Base-by-base conservation (phyloP, 2,329 filamentous ascomycete species). In the Rhynchosporium agropyri region DNA sequence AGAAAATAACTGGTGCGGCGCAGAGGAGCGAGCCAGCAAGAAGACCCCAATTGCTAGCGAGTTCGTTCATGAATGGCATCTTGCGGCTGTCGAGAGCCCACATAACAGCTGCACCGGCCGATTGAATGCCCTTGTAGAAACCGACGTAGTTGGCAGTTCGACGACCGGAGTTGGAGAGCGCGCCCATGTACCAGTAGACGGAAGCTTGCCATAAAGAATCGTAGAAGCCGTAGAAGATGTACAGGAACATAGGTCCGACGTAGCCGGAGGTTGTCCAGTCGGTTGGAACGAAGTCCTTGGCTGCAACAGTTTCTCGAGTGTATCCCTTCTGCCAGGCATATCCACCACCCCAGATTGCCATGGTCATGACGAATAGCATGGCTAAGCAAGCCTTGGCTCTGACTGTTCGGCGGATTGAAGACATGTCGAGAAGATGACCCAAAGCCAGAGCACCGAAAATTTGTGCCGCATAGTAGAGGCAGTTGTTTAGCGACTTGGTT, bases 181-280 rank as follows among this genome's bases (percentile, higher is more conserved):
- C 86, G 57, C 94, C 94, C 89, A 98, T 97, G 80, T 89, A 93
- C 93, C 93, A 97, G 81, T 98, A 97, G 56, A 93, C 88, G 72
- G 82, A 87, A 0, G 92, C 94, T 80, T 98, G 94, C 89, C 92
- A 97, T 60, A 88, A 85, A 49, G 93, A 91, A 75, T 97, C 94
- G 70, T 88, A 95, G 76, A 95, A 89, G 46, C 92, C 92, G 75
- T 95, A 96, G 77, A 93, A 93, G 72, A 96, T 91, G 80, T 92
- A 96, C 58, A 96, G 78, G 75, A 96, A 91, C 85, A 96, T 91
- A 12, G 90, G 90, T 0, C 89, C 91, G 63, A 88, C 81, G 74
- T 89, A 95, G 60, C 85, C 85, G 33, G 80, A 77, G 61, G 86
- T 81, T 2, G 79, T 82, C 87, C 89, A 95, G 76, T 95, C 91